phyloP scores from a whole-genome alignment of 139 green algal species.

The Closterium sp. region DNA sequence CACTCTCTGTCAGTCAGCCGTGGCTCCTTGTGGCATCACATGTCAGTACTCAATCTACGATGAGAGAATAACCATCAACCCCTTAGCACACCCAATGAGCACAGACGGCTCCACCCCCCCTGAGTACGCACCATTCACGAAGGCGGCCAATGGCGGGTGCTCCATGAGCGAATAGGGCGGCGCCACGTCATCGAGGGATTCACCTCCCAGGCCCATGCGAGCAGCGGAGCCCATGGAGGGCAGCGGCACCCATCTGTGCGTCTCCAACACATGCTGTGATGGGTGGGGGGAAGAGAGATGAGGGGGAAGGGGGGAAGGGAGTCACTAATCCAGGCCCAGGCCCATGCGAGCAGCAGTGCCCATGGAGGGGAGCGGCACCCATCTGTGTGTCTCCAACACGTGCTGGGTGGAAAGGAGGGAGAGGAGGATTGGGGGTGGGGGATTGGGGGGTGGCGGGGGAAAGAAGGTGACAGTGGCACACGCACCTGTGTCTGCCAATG shows the following conservation, averaged over 20 bases:
- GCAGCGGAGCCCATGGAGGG: slow-evolving; percentile 47
- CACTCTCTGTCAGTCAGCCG: no score
- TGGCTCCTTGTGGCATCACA: no score
- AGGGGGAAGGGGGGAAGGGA: neutral
- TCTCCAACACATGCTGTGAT: slow-evolving; percentile 65
- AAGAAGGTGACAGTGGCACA: neutral
- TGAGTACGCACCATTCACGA: slow-evolving; percentile 72
- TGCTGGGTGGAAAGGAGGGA: slow-evolving; percentile 22
- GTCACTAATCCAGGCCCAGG: neutral
- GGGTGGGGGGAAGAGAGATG: neutral
- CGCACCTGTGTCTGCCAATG: no score
- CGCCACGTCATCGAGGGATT: slow-evolving; percentile 36
- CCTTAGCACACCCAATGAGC: no score
- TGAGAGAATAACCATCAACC: no score
- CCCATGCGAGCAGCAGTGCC: slow-evolving; percentile 25
- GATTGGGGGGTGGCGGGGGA: neutral
- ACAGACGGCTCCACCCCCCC: neutral
- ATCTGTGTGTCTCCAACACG: slow-evolving; percentile 82
- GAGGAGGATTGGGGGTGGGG: neutral
- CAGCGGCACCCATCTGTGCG: slow-evolving; percentile 85
- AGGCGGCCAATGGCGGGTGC: slow-evolving; percentile 85
- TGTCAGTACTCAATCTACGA: no score
- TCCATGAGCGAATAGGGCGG: slow-evolving; percentile 85
- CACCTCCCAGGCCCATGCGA: neutral
- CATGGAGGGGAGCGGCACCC: slow-evolving; percentile 70